A percentile compares a stretch with the other conserved stretches of the same genome.
Evolutionary conservation across 2,329 filamentous ascomycete genomes (phyloP).

Genomic region (Fusarium verrucosum): DNA sequence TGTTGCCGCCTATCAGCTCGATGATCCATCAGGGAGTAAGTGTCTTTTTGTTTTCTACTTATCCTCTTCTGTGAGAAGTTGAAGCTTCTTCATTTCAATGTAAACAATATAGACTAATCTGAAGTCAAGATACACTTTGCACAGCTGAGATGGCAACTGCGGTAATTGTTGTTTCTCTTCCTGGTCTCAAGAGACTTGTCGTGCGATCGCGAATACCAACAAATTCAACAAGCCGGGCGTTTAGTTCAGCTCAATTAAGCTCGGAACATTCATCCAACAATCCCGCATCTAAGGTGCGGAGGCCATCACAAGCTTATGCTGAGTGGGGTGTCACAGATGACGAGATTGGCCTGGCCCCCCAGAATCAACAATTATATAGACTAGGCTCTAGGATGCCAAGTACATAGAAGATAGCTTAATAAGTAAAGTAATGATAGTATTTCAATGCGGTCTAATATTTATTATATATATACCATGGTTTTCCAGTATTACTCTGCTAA

Average conservation of each 20-base stretch:
- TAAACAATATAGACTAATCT: neutral
- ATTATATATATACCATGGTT: too few relatives aligned
- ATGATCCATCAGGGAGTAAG: constrained; percentile 7
- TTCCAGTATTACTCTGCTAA: too few relatives aligned
- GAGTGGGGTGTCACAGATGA: constrained; percentile 14
- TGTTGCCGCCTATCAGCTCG: neutral
- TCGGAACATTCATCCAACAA: neutral
- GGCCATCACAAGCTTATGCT: constrained; percentile 2
- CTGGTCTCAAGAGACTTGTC: constrained; percentile 4
- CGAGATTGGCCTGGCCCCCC: neutral
- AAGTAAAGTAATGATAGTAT: too few relatives aligned
- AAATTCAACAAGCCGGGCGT: neutral
- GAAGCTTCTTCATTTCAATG: too few relatives aligned
- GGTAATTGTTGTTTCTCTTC: constrained; percentile 5
- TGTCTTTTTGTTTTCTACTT: neutral
- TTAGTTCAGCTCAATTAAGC: neutral
- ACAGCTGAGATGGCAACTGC: constrained; percentile 19
- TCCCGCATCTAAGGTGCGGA: neutral
- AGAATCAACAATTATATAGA: neutral
- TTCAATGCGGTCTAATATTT: too few relatives aligned
- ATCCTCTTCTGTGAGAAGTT: too few relatives aligned
- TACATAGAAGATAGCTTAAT: neutral
- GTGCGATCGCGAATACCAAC: neutral
- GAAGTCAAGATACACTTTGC: neutral
- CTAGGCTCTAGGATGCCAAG: too few relatives aligned